Evolutionary conservation across 345 rosid species (phyloP).

Genomic region (Citrus inodora): DNA sequence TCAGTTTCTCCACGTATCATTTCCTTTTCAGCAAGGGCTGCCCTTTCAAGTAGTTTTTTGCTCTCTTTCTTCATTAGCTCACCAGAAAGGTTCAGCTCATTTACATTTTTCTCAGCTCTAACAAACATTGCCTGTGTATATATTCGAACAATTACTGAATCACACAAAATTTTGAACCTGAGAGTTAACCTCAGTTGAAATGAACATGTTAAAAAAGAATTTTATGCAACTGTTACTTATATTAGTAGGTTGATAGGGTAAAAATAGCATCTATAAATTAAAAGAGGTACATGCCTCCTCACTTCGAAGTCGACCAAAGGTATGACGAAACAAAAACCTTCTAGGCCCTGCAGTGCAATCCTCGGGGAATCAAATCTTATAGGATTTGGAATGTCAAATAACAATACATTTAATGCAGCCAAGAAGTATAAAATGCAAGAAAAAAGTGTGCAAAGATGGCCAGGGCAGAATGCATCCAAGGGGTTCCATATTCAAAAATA

Average conservation of each 20-base stretch:
- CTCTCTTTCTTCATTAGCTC: slow-evolving; percentile 87
- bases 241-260: not conserved
- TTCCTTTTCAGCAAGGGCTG: slow-evolving; percentile 81
- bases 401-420: not conserved
- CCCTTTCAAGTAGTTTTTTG: slow-evolving; percentile 79
- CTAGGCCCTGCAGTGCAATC: slow-evolving; percentile 62
- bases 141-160: slow-evolving; percentile 1
- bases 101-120: slow-evolving; percentile 77
- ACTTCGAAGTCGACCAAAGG: slow-evolving; percentile 75
- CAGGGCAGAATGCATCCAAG: not conserved
- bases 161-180: not conserved
- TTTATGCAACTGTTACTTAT: not conserved
- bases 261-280: slow-evolving; percentile 8
- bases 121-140: slow-evolving; percentile 61
- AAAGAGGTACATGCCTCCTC: slow-evolving; percentile 67
- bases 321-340: slow-evolving; percentile 71
- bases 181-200: not conserved
- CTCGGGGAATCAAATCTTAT: slow-evolving; percentile 12
- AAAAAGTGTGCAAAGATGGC: not conserved
- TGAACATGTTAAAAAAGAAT: slow-evolving; percentile 3
- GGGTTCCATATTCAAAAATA: not conserved
- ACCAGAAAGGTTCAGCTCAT: slow-evolving; percentile 68
- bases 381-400: slow-evolving; percentile 5
- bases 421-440: not conserved
- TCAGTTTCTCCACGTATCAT: slow-evolving; percentile 73